A percentile compares a stretch with the other conserved stretches of the same genome.
phyloP scores from a whole-genome alignment of 2,329 filamentous ascomycete genomes.

The Alternaria brassicae region DNA sequence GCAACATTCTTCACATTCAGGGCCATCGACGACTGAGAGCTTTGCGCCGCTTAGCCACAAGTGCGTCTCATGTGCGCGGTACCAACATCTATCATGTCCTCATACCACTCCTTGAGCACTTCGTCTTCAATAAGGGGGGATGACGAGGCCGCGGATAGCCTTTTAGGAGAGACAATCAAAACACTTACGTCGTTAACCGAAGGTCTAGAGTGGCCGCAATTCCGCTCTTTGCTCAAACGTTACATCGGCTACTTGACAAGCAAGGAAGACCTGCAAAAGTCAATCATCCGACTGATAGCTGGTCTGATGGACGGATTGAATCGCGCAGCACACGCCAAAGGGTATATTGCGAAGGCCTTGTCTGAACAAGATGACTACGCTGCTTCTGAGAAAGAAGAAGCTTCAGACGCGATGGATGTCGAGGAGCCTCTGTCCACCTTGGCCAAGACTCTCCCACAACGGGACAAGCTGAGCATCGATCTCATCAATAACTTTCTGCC shows the following conservation, averaged over 20 bases:
- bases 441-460: conserved; percentile 69
- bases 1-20: conserved; percentile 89
- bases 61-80: conserved; percentile 73
- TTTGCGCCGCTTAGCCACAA: conserved; percentile 74
- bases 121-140: conserved; percentile 84
- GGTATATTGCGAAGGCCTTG: conserved; percentile 32
- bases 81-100: conserved; percentile 86
- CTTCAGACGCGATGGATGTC: conserved; percentile 34
- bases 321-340: conserved; percentile 54
- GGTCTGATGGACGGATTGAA: conserved; percentile 80
- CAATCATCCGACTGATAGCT: conserved; percentile 80
- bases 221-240: conserved; percentile 80
- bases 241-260: conserved; percentile 83
- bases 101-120: conserved; percentile 90
- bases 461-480: conserved; percentile 73
- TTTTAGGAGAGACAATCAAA: conserved; percentile 84
- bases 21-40: conserved; percentile 85
- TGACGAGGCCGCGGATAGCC: conserved; percentile 78
- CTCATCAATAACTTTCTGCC: conserved; percentile 79
- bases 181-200: conserved; percentile 77
- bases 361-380: conserved; percentile 54
- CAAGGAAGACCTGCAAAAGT: conserved; percentile 84
- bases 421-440: conserved; percentile 53
- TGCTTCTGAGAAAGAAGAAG: conserved; percentile 27
- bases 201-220: conserved; percentile 89